These are phyloP conservation scores for Aspergillus oerlinghausenensis DNA, from an alignment of 2,329 filamentous ascomycete species.

Conservation along the genomic window DNA sequence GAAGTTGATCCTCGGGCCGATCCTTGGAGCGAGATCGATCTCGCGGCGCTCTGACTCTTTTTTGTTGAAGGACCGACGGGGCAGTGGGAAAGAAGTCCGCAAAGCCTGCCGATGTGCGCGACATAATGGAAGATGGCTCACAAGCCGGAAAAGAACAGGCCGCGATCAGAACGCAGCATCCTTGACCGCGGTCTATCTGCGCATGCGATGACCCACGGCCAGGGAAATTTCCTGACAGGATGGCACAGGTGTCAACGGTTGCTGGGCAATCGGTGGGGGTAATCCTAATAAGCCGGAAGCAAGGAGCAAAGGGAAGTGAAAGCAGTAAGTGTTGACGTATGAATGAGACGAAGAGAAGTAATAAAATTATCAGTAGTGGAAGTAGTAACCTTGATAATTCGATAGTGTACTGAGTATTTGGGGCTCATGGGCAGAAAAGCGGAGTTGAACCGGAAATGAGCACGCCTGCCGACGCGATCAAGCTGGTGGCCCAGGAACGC, in stretches of 20 bases:
- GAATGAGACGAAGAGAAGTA: background rate
- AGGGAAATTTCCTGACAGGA: slow-evolving; percentile 14
- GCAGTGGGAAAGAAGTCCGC: slow-evolving; percentile 82
- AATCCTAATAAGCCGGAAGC: background rate
- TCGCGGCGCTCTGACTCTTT: slow-evolving; percentile 47
- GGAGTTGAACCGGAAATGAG: background rate
- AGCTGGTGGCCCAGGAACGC: slow-evolving; percentile 4
- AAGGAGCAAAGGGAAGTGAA: background rate
- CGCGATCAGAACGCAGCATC: slow-evolving; percentile 37
- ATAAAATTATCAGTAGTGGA: background rate
- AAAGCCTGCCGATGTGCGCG: slow-evolving; percentile 76
- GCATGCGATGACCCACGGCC: slow-evolving; percentile 20
- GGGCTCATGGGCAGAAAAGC: background rate
- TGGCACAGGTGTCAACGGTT: background rate
- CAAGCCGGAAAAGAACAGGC: slow-evolving; percentile 32
- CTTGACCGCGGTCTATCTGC: slow-evolving; percentile 24
- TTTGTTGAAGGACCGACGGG: slow-evolving; percentile 56
- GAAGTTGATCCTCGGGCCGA: slow-evolving; percentile 44
- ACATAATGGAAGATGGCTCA: slow-evolving; percentile 58
- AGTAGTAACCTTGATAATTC: background rate
- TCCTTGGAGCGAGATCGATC: slow-evolving; percentile 58
- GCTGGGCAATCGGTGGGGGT: background rate
- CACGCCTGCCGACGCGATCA: slow-evolving; percentile 11
- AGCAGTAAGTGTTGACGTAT: background rate
- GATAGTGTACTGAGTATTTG: background rate